phyloP scores from a whole-genome alignment of 495 filamentous ascomycete genomes.

The Aspergillus cavernicola region DNA sequence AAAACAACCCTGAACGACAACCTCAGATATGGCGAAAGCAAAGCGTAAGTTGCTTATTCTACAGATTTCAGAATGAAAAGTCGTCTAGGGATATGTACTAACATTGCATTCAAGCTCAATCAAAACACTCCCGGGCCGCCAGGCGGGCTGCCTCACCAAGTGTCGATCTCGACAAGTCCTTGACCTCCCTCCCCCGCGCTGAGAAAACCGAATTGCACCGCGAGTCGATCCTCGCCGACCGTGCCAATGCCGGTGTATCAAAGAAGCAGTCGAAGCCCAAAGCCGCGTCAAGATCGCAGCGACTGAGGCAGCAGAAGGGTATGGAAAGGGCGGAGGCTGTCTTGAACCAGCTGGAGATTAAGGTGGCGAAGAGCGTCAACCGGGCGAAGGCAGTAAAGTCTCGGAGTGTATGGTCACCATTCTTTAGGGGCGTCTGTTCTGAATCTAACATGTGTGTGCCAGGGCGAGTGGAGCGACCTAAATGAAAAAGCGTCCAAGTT shows the following conservation, averaged over 20 bases:
- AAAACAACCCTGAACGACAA: background rate
- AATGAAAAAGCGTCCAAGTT: constrained; percentile 36
- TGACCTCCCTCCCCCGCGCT: constrained; percentile 58
- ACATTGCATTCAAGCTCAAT: constrained; percentile 31
- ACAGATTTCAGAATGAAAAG: background rate
- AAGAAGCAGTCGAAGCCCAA: constrained; percentile 64
- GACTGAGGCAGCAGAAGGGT: constrained; percentile 63
- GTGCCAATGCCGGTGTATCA: constrained; percentile 57
- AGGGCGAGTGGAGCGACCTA: constrained; percentile 44
- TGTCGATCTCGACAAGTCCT: constrained; percentile 72
- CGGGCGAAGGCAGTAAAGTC: constrained; percentile 55
- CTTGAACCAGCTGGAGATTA: constrained; percentile 65
- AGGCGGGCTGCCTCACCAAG: constrained; percentile 67
- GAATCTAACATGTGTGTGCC: constrained; percentile 17
- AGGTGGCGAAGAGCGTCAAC: constrained; percentile 62
- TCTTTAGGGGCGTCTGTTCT: background rate
- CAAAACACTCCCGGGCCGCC: constrained; percentile 67
- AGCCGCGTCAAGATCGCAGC: constrained; percentile 59
- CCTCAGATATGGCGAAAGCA: constrained; percentile 46
- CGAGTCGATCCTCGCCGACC: constrained; percentile 56
- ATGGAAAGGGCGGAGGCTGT: constrained; percentile 70
- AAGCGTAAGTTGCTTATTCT: constrained; percentile 26
- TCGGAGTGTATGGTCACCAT: constrained; percentile 32
- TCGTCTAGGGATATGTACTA: constrained; percentile 13
- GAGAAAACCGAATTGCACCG: constrained; percentile 46